phyloP scores from a whole-genome alignment of 1,284 basidiomycete genomes.

The Macrocybe sp. region DNA sequence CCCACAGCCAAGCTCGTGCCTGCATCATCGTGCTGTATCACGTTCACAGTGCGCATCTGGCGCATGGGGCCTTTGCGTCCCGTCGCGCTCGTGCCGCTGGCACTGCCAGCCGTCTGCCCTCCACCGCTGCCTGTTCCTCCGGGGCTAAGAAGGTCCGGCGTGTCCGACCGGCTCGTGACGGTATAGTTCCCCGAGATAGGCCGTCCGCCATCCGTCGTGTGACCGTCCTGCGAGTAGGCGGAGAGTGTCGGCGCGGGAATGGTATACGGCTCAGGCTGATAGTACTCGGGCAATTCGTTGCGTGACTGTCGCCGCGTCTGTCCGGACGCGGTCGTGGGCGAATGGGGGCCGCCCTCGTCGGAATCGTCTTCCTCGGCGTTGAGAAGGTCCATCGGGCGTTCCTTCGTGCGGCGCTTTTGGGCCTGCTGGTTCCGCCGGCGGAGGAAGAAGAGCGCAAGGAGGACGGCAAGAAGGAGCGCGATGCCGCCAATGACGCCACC shows the following conservation, averaged over 20 bases:
- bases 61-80: conserved; percentile 43
- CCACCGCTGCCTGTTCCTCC: conserved; percentile 16
- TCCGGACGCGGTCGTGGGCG: conserved; percentile 7
- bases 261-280: conserved; percentile 69
- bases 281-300: conserved; percentile 56
- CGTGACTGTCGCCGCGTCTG: conserved; percentile 14
- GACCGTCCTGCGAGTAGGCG: conserved; percentile 18
- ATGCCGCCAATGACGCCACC: conserved; percentile 68
- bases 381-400: conserved; percentile 59
- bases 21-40: conserved; percentile 79
- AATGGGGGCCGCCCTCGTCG: conserved; percentile 9
- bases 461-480: conserved; percentile 37
- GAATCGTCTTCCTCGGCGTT: conserved; percentile 56
- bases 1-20: conserved; percentile 41
- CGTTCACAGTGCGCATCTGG: conserved; percentile 64
- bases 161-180: conserved; percentile 30
- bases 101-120: conserved; percentile 17
- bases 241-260: conserved; percentile 53
- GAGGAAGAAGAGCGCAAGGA: conserved; percentile 45
- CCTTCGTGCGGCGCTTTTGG: conserved; percentile 31
- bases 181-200: conserved; percentile 28
- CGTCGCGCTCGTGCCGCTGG: conserved; percentile 20
- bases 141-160: conserved; percentile 27
- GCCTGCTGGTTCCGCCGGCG: conserved; percentile 39
- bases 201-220: conserved; percentile 20